Base-by-base conservation (phyloP, 2,329 filamentous ascomycete species). In the Aciculosporium take region DNA sequence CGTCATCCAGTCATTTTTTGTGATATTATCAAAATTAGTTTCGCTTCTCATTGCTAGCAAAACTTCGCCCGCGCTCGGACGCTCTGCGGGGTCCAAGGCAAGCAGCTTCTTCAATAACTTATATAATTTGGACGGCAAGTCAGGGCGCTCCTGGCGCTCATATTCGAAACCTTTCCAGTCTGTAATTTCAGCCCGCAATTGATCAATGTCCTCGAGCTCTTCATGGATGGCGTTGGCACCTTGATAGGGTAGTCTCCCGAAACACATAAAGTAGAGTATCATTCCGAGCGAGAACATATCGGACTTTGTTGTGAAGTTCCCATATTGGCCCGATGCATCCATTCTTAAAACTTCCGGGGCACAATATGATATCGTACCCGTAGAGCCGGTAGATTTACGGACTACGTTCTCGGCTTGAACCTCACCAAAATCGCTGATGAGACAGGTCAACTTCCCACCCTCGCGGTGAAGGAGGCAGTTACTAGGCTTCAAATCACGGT, bases 211-310 rank as follows among this genome's bases (percentile, higher is more conserved):
- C 56, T 98, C 91, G 42, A 86, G 79, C 55, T 96, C 89, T 58
- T 96, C 89, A 45, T 94, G 77, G 18, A 93, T 70, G 3, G 81
- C 72, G 55, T 96, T 89, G 40, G 88, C 85, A 51, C 81, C 84
- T 20, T 65, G 69, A 56, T 96, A 98, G 0, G 91, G 91, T 9
- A 98, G 70, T 36, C 81, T 74, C 1, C 82, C 85, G 56, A 98
- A 98, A 58, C 91, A 98, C 71, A 98, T 82, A 56, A 98, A 98
- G 59, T 96, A 94, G 3, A 98, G 71, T 42, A 96, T 96, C 89
- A 98, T 95, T 37, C 91, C 91, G 0, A 98, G 67, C 1, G 88
- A 95, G 60, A 98, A 98, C n/a, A 98, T 83, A 55, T 98, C 91
- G 0, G 88, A 95, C 56, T 96, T 98, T 21, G 85, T 88, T 0